Evolutionary conservation across 306 rosid species (phyloP).

Genomic region (Lathyrus oleraceus): DNA sequence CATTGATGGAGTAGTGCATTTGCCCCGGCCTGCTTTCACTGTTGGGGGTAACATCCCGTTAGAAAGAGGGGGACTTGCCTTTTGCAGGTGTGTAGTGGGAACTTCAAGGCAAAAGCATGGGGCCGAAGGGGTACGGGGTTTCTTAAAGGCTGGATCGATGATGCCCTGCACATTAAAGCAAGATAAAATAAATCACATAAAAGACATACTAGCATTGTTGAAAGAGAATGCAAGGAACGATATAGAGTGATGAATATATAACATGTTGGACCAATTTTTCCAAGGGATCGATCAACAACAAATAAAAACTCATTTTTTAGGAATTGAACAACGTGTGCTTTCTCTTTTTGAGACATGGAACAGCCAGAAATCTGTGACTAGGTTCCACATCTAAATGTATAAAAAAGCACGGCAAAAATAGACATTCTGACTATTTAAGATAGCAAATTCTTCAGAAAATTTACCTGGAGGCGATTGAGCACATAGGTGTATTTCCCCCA

Average conservation of each 20-base stretch:
- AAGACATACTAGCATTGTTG: not conserved
- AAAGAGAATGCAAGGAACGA: not conserved
- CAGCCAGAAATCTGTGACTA: not conserved
- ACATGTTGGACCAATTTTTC: not conserved
- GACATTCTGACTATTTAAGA: not conserved
- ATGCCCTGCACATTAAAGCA: slow-evolving; percentile 61
- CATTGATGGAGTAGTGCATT: slow-evolving; percentile 64
- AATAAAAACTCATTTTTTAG: slow-evolving; percentile 10
- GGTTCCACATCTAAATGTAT: not conserved
- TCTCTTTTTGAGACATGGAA: not conserved
- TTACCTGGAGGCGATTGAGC: slow-evolving; percentile 97
- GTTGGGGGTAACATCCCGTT: slow-evolving; percentile 87
- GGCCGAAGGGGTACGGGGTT: slow-evolving; percentile 67
- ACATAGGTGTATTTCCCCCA: slow-evolving; percentile 97
- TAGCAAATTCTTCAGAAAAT: slow-evolving; percentile 24
- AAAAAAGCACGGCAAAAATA: slow-evolving; percentile 11
- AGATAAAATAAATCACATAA: not conserved
- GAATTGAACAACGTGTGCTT: not conserved
- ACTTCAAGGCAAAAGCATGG: slow-evolving; percentile 94
- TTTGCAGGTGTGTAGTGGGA: slow-evolving; percentile 59
- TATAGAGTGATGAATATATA: not conserved
- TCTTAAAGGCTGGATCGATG: slow-evolving; percentile 73
- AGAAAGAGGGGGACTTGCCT: slow-evolving; percentile 65
- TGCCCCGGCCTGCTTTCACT: slow-evolving; percentile 75
- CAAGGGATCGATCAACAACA: slow-evolving; percentile 1